Conservation (phyloP, 371 early-diverging fungal species). For the Synchytrium microbalum region DNA sequence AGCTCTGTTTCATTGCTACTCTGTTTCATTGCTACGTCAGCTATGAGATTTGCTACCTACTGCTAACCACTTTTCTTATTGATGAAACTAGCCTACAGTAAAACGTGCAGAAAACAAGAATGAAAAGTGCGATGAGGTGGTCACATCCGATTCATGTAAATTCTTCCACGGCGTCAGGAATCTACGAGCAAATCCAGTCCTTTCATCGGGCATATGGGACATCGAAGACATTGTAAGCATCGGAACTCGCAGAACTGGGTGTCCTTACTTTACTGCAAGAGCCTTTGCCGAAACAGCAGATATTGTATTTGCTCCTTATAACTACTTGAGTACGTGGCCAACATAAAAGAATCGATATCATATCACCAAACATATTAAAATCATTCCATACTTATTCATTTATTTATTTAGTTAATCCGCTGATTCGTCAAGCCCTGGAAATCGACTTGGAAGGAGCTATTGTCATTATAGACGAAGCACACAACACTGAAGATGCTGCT, state of each 20-base stretch:
- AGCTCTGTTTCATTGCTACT: no score
- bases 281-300: constrained; percentile 26
- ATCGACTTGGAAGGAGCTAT: constrained; percentile 28
- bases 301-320: constrained; percentile 49
- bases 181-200: no score
- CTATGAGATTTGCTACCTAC: no score
- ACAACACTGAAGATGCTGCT: constrained; percentile 44
- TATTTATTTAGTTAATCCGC: background rate
- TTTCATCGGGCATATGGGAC: no score
- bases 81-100: no score
- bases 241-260: constrained; percentile 32
- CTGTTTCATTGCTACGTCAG: no score
- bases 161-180: constrained; percentile 5
- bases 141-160: background rate
- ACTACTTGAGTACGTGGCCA: constrained; percentile 22
- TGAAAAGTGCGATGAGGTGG: constrained; percentile 12
- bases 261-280: constrained; percentile 45
- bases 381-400: background rate
- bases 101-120: constrained; percentile 5
- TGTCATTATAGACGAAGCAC: constrained; percentile 49
- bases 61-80: no score
- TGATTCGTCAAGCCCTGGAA: constrained; percentile 22
- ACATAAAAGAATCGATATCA: background rate
- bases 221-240: constrained; percentile 22
- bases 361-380: background rate